A percentile compares a stretch with the other conserved stretches of the same genome.
phyloP scores from a whole-genome alignment of 164 flowering plant species.

The Nymphaea thermarum region DNA sequence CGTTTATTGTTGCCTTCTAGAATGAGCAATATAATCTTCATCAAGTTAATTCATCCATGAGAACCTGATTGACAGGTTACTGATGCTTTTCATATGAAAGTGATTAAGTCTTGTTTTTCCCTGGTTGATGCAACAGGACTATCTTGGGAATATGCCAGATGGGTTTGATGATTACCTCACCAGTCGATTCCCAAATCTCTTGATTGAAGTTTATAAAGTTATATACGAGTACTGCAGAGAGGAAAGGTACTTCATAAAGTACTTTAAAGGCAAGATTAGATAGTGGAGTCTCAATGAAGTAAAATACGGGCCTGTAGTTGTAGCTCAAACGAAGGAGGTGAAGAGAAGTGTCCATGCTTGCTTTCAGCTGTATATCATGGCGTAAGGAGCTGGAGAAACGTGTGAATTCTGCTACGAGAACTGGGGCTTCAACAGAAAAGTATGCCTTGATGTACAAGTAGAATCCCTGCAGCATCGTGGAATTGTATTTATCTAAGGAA shows the following conservation, averaged over 20 bases:
- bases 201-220: constrained; percentile 80
- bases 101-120: background rate
- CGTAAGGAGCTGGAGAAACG: background rate
- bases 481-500: no score
- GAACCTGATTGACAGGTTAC: background rate
- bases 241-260: constrained; percentile 59
- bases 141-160: constrained; percentile 66
- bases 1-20: background rate
- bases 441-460: no score
- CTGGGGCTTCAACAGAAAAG: background rate
- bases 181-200: constrained; percentile 59
- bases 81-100: background rate
- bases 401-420: background rate
- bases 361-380: background rate
- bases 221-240: constrained; percentile 30
- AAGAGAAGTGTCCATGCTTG: background rate
- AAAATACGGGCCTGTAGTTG: background rate
- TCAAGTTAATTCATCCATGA: background rate
- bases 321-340: background rate
- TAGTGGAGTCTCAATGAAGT: background rate
- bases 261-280: constrained; percentile 19
- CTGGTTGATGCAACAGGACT: constrained; percentile 26
- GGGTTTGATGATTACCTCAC: constrained; percentile 72
- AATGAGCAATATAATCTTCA: background rate
- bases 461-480: no score